Base-by-base conservation (phyloP, 169 alveolate species). In the Plasmodium blacklocki region DNA sequence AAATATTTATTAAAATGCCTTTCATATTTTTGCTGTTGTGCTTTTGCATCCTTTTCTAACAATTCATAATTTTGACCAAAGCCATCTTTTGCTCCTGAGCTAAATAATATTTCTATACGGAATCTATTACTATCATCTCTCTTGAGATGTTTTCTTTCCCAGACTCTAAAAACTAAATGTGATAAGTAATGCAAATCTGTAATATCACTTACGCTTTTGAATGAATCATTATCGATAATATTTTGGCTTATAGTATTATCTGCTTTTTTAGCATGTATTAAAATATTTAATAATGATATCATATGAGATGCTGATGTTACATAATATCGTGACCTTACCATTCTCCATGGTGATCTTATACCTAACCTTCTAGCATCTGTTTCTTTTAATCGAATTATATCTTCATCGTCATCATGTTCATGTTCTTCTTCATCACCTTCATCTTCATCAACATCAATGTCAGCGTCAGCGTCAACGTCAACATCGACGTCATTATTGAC, bases 231-330 rank as follows among this genome's bases (percentile, higher is more conserved):
- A 43, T 87, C 93, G 0, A 90, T 88, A 54, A 71, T 90, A 72
- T 88, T 64, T 32, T 90, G 94, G 14, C 78, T 87, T 39, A 87
- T 93, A 43, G 92, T 74, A 43, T 60, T 88, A 23, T 93, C 95
- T 18, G 88, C 90, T 43, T 92, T 68, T 68, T 93, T 93, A 3
- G 94, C 92, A 74, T 93, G 91, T 15, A 90, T 92, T 47, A 95
- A 71, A 52, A 96, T 91, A 78, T 94, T 96, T 64, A 94, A 91
- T 9, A 96, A 87, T 2, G 96, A 93, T 66, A 94, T 90, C 88
- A 96, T 88, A 73, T 95, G 97, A 2, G 97, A 94, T 15, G 98
- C 98, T 15, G 97, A 95, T 5, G 98, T 95, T 11, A 96, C 98
- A 88, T 96, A 96, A 93, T 94, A 96, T 21, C 98, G 88, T 47